Base-by-base conservation (phyloP, 2,329 filamentous ascomycete genomes). In the Stemphylium lycopersici region DNA sequence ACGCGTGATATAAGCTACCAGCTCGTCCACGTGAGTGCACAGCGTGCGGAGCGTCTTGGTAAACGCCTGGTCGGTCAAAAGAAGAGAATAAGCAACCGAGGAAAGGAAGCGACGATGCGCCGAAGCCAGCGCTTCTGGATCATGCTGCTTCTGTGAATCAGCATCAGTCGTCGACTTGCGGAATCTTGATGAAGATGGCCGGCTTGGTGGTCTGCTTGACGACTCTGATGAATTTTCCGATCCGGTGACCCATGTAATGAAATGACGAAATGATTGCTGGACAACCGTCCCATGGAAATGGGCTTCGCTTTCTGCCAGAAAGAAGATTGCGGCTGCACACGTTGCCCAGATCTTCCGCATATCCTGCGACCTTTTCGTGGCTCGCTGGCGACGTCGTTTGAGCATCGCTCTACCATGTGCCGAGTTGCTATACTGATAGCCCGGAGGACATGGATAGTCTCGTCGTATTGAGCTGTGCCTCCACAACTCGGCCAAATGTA, bases 271-370 rank as follows among this genome's bases (percentile, higher is more conserved):
- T 1, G 91, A 87, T 29, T 87, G 87, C 55, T 87, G 85, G 12
- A 97, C 88, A 6, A 98, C 88, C 69, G 96, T 92, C 1, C 90
- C 91, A 73, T 97, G 93, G 39, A 98, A 86, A 67, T 96, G 98
- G 3, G 87, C 87, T 62, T 93, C 90, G 12, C 91, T 88, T 71
- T 97, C 93, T 0, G 90, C 91, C 3, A 98, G 81, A 63, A 98
- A 90, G 77, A 96, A 97, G 3, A 96, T 85, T 1, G 91, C 89
- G 2, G 92, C 90, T 68, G 90, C 92, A 63, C 90, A 89, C 0
- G 91, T 96, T 0, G 92, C 93, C 95, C 95, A 99, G 0, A 93
- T 84, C 59, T 87, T 89, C 13, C 95, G 86, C 82, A 96, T 89
- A 0, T 84, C 83, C 31, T 82, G 80, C 4, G 84, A 82, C 15